phyloP scores from a whole-genome alignment of 495 filamentous ascomycete genomes.

The Aspergillus olivimuriae region DNA sequence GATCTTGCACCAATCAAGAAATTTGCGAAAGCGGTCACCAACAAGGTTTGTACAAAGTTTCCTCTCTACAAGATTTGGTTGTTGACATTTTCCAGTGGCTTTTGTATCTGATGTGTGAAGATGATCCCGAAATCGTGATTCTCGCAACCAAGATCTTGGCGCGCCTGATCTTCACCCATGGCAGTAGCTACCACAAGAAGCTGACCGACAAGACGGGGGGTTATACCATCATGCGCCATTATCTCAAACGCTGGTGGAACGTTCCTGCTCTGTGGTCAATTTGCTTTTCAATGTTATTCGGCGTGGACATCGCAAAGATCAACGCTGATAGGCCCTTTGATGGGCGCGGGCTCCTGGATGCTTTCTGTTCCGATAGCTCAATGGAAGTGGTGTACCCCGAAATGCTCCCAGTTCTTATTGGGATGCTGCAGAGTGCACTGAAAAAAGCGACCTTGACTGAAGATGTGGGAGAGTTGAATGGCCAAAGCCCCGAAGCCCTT shows the following conservation, averaged over 20 bases:
- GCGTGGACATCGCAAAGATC: conserved; percentile 67
- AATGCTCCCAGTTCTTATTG: conserved; percentile 71
- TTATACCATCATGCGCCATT: conserved; percentile 73
- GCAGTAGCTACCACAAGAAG: conserved; percentile 70
- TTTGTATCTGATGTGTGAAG: conserved; percentile 83
- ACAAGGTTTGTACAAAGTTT: conserved; percentile 60
- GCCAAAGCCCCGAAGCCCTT: not conserved
- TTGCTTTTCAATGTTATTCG: conserved; percentile 85
- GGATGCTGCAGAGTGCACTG: conserved; percentile 80
- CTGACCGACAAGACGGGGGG: conserved; percentile 82
- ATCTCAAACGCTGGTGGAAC: conserved; percentile 85
- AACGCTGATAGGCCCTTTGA: conserved; percentile 69
- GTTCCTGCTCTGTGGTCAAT: conserved; percentile 79
- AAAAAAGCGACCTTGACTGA: conserved; percentile 37
- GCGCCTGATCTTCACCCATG: conserved; percentile 76
- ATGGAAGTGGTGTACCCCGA: conserved; percentile 68
- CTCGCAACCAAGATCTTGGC: conserved; percentile 79
- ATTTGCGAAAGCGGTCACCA: conserved; percentile 92
- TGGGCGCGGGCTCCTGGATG: conserved; percentile 62
- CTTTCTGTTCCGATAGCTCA: conserved; percentile 51
- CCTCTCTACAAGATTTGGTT: not conserved
- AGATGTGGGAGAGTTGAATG: not conserved
- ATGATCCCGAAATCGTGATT: conserved; percentile 75
- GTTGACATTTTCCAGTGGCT: conserved; percentile 63
- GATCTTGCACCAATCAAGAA: conserved; percentile 64